Evolutionary conservation across 768 basidiomycete species (phyloP).

Genomic region (Termitomyces sp.): DNA sequence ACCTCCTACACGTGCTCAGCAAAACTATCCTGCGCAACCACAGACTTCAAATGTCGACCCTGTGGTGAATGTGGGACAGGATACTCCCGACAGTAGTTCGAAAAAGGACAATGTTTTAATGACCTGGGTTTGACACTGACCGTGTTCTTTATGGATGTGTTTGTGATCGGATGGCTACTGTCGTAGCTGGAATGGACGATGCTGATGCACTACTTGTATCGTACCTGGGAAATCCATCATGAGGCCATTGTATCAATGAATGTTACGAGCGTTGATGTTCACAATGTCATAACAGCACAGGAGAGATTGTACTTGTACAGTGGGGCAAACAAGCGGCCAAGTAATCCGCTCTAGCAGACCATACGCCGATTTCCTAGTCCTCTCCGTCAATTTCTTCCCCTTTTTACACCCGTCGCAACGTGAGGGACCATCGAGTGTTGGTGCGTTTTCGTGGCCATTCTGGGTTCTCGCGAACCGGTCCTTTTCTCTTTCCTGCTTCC

Average conservation of each 20-base stretch:
- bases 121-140: background rate
- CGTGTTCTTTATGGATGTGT: background rate
- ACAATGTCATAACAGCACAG: background rate
- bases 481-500: no score
- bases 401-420: no score
- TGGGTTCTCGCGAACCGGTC: no score
- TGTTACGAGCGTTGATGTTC: background rate
- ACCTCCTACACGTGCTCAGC: slow-evolving; percentile 4
- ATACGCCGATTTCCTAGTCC: no score
- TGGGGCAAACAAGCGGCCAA: background rate
- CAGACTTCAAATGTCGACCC: background rate
- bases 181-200: background rate
- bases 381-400: no score
- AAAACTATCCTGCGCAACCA: background rate
- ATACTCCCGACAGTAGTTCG: background rate
- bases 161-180: slow-evolving; percentile 4
- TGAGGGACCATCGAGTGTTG: no score
- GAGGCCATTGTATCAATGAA: background rate
- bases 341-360: background rate
- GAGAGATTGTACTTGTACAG: background rate
- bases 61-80: background rate
- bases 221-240: background rate
- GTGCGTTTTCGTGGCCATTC: no score
- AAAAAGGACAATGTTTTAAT: slow-evolving; percentile 3
- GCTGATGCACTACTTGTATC: slow-evolving; percentile 1